A percentile compares a stretch with the other conserved stretches of the same genome.
phyloP scores from a whole-genome alignment of 345 rosid species.

The Linum trigynum region DNA sequence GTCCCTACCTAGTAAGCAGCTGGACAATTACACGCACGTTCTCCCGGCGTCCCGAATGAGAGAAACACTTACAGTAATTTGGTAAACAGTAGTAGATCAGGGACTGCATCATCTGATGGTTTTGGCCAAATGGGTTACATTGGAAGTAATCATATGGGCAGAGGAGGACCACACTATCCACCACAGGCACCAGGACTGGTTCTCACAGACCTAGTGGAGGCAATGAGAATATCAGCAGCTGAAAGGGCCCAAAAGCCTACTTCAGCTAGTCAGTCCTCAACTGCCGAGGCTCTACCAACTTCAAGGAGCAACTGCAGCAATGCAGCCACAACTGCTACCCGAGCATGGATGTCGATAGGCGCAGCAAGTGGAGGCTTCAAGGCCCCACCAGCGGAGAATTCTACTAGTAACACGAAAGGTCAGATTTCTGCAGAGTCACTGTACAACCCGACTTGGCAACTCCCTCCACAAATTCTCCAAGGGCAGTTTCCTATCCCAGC shows the following conservation, averaged over 20 bases:
- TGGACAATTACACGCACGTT: slow-evolving; percentile 27
- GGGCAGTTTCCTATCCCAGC: slow-evolving; percentile 41
- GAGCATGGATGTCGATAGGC: slow-evolving; percentile 87
- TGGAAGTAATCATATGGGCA: slow-evolving; percentile 31
- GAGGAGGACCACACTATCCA: slow-evolving; percentile 26
- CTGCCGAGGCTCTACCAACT: slow-evolving; percentile 1
- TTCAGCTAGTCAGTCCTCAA: slow-evolving; percentile 25
- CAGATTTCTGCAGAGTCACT: slow-evolving; percentile 40
- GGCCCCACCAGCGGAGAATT: slow-evolving; percentile 35
- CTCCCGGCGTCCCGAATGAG: slow-evolving; percentile 45
- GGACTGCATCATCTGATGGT: slow-evolving; percentile 31
- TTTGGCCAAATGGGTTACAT: background rate
- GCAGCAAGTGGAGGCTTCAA: slow-evolving; percentile 39
- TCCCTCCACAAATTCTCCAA: slow-evolving; percentile 38
- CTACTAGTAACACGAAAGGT: slow-evolving; percentile 28
- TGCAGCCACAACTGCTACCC: slow-evolving; percentile 60
- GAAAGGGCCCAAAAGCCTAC: slow-evolving; percentile 50
- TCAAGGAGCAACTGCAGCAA: slow-evolving; percentile 43
- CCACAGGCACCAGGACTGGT: slow-evolving; percentile 37
- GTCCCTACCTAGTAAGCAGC: slow-evolving; percentile 33
- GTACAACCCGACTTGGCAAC: slow-evolving; percentile 52
- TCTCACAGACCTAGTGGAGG: slow-evolving; percentile 51
- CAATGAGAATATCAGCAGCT: slow-evolving; percentile 37
- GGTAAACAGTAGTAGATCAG: slow-evolving; percentile 24
- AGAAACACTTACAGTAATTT: slow-evolving; percentile 20